Conservation (phyloP, 164 flowering plant species). For the Liquidambar formosana region DNA sequence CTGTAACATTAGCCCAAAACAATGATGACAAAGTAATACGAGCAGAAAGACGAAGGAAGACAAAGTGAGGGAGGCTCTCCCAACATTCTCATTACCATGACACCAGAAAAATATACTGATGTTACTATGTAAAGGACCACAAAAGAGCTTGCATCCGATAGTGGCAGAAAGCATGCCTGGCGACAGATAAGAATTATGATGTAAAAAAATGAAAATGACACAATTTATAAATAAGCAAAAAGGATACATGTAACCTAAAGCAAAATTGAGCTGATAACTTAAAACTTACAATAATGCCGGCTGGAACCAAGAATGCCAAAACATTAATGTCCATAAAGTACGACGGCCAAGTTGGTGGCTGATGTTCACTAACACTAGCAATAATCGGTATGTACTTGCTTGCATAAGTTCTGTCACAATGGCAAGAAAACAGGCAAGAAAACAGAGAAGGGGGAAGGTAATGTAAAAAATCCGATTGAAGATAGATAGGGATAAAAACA, state of each 20-base stretch:
- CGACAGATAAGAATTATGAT: conserved; percentile 15
- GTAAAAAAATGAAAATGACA: not conserved
- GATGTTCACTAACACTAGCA: conserved; percentile 99
- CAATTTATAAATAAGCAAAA: not conserved
- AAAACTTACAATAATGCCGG: conserved; percentile 90
- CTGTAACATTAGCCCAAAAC: conserved; percentile 35
- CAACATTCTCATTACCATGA: conserved; percentile 65
- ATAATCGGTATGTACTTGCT: conserved; percentile 99
- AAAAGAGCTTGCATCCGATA: conserved; percentile 99
- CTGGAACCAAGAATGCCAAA: conserved; percentile 98
- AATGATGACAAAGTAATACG: not conserved
- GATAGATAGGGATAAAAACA: not conserved
- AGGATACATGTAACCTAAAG: not conserved
- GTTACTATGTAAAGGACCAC: conserved; percentile 86
- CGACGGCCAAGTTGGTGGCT: conserved; percentile 99
- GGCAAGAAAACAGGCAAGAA: not conserved
- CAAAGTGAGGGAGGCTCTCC: not conserved
- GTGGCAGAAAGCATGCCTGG: conserved; percentile 93
- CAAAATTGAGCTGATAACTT: not conserved
- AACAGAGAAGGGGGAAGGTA: not conserved
- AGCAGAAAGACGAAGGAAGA: not conserved
- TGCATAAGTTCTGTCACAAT: conserved; percentile 85
- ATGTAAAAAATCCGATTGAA: not conserved
- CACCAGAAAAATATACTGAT: conserved; percentile 98
- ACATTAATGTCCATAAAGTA: conserved; percentile 99